Conservation (phyloP, 768 basidiomycete genomes). For the Podaxis carcinomalis region DNA sequence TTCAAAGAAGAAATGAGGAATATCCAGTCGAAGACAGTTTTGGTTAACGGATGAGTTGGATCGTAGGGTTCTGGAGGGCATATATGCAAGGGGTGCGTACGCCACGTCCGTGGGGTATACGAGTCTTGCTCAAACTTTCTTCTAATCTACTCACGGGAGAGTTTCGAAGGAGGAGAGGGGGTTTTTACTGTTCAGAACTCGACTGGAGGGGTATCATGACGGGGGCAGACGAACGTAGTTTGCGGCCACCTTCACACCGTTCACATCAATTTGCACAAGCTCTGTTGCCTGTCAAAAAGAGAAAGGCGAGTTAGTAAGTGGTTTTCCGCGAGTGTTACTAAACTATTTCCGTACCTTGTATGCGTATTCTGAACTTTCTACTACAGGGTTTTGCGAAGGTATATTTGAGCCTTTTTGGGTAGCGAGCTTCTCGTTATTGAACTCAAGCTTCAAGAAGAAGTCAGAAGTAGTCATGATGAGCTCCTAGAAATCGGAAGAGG, state of each 20-base stretch:
- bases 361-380: slow-evolving; percentile 52
- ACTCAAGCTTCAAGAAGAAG: background rate
- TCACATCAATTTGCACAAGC: slow-evolving; percentile 53
- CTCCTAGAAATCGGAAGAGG: background rate
- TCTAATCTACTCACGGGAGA: slow-evolving; percentile 46
- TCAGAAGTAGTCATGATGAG: background rate
- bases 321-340: slow-evolving; percentile 1
- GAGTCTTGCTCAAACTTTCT: slow-evolving; percentile 52
- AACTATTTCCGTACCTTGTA: slow-evolving; percentile 39
- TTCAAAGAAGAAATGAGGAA: slow-evolving; percentile 85
- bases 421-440: slow-evolving; percentile 24
- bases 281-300: slow-evolving; percentile 44
- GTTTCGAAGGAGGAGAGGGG: background rate
- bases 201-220: slow-evolving; percentile 1
- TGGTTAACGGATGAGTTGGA: slow-evolving; percentile 47
- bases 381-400: slow-evolving; percentile 48
- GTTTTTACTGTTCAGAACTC: slow-evolving; percentile 6
- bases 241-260: slow-evolving; percentile 64
- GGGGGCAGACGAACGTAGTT: slow-evolving; percentile 43
- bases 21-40: slow-evolving; percentile 73
- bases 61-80: slow-evolving; percentile 64
- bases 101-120: slow-evolving; percentile 81
- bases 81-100: slow-evolving; percentile 71
- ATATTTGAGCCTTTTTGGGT: slow-evolving; percentile 18
- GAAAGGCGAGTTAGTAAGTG: background rate